These are phyloP conservation scores for Moniliella sp. DNA, from an alignment of 1,284 basidiomycete genomes.

Conservation along the genomic window DNA sequence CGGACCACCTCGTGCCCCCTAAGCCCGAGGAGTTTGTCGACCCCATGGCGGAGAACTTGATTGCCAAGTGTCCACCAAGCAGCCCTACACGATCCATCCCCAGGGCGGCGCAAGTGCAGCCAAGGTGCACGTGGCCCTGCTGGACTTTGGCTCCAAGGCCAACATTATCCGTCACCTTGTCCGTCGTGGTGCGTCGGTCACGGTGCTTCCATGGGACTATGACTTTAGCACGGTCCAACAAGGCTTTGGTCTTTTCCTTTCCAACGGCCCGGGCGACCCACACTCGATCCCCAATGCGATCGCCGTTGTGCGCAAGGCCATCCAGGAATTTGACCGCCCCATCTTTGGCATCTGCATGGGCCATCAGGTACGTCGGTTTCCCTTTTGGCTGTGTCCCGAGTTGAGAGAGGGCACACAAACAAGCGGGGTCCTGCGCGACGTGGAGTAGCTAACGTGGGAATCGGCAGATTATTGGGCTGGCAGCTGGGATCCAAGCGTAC, in stretches of 20 bases:
- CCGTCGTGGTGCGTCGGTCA: conserved; percentile 68
- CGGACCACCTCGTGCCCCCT: conserved; percentile 46
- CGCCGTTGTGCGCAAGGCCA: conserved; percentile 55
- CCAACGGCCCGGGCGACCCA: conserved; percentile 89
- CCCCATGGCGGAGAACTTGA: conserved; percentile 71
- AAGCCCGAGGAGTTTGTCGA: conserved; percentile 51
- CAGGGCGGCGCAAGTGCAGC: conserved; percentile 42
- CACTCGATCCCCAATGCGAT: conserved; percentile 65
- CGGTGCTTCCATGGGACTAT: conserved; percentile 88
- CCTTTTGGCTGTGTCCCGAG: neutral
- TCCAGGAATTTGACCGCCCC: conserved; percentile 64
- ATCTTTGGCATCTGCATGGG: conserved; percentile 97
- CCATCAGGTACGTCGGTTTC: conserved; percentile 9
- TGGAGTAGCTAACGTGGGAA: neutral
- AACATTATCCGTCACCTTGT: conserved; percentile 85
- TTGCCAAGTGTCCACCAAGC: conserved; percentile 70
- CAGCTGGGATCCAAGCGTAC: conserved; percentile 84
- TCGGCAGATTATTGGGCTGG: conserved; percentile 61
- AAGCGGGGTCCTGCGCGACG: neutral
- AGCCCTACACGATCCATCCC: conserved; percentile 67
- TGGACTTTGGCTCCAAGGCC: conserved; percentile 92
- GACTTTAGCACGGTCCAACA: conserved; percentile 76
- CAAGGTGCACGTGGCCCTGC: conserved; percentile 62
- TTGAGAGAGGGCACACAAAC: conserved; percentile 39
- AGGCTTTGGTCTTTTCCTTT: conserved; percentile 76